Evolutionary conservation across 2,329 filamentous ascomycete genomes (phyloP), one percentile per base, ranked within the genome.

Genomic region (Fusarium vanettenii): DNA sequence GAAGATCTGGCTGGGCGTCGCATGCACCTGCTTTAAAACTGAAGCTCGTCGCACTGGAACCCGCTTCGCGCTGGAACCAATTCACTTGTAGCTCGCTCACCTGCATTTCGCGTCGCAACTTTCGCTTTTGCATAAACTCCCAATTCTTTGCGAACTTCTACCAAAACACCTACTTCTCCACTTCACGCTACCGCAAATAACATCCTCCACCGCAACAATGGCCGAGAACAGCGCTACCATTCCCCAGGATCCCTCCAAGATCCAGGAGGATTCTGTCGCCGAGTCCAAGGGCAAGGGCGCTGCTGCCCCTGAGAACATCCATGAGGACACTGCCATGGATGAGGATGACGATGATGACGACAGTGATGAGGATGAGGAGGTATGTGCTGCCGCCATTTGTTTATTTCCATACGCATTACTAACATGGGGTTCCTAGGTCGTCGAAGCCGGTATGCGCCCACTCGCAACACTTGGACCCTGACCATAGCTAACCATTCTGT

Each of bases 241-340:
- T 81, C 84, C 88, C 66, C 80, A 86, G 79, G 84, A 86, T 79
- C 79, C 85, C 80, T 80, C 87, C 78, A 63, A 74, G 37, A 80
- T 81, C 70, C 72, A 79, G 62, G 81, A 82, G 72, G 81, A 80
- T 75, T 78, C 81, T 78, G 80, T 82, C 72, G 82, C 89, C 71
- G 88, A 91, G 80, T 86, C 87, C 83, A 97, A 97, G 89, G 94
- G 94, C 85, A 98, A 98, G 89, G 95, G 95, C 87, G 98, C 98
- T 88, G 89, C 90, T 60, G 81, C 86, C 60, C 84, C 85, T 76
- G 85, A 89, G 65, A 84, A 89, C 61, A 83, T 84, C 64, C 83
- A 83, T 64, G 84, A 91, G 76, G 91, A 93, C 78, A 85, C 90
- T 80, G 88, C 88, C 81, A 93, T 95, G 90, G 93, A 92, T 52